Percentiles rank a stretch among this genome's conserved stretches.
Conservation (phyloP, 2,329 filamentous ascomycete species). For the Leptodontidium sp. region DNA sequence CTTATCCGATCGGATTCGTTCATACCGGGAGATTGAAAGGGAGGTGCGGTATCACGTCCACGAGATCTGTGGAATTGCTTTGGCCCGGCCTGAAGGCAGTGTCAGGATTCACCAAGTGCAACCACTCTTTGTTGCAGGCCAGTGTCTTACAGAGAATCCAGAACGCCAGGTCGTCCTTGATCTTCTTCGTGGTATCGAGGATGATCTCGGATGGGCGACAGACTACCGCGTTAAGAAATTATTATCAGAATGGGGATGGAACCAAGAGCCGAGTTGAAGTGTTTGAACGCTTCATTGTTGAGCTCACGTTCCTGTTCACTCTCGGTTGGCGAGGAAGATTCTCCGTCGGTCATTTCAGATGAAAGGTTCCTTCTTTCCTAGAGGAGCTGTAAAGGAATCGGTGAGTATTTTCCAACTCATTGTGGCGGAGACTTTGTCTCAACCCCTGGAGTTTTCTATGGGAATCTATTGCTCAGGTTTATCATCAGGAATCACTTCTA, state of each 20-base stretch:
- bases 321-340: neutral
- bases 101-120: constrained; percentile 66
- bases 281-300: neutral
- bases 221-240: constrained; percentile 66
- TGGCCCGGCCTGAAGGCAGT: constrained; percentile 62
- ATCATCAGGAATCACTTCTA: constrained; percentile 14
- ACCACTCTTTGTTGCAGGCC: constrained; percentile 67
- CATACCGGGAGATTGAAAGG: constrained; percentile 63
- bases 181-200: constrained; percentile 65
- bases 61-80: constrained; percentile 68
- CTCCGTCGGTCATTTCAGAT: neutral
- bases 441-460: constrained; percentile 28
- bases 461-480: constrained; percentile 17
- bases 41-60: constrained; percentile 64
- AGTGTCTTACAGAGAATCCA: constrained; percentile 61
- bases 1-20: constrained; percentile 61
- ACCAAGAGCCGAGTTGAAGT: constrained; percentile 15
- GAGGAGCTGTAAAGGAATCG: constrained; percentile 1
- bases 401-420: constrained; percentile 15
- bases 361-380: neutral
- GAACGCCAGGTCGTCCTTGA: constrained; percentile 64
- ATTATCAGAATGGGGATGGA: constrained; percentile 52
- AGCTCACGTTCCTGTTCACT: neutral
- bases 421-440: constrained; percentile 21
- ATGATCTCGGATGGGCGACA: constrained; percentile 70